These are phyloP conservation scores for Teratosphaeria epicoccoides DNA, from an alignment of 2,329 filamentous ascomycete genomes.

Conservation along the genomic window DNA sequence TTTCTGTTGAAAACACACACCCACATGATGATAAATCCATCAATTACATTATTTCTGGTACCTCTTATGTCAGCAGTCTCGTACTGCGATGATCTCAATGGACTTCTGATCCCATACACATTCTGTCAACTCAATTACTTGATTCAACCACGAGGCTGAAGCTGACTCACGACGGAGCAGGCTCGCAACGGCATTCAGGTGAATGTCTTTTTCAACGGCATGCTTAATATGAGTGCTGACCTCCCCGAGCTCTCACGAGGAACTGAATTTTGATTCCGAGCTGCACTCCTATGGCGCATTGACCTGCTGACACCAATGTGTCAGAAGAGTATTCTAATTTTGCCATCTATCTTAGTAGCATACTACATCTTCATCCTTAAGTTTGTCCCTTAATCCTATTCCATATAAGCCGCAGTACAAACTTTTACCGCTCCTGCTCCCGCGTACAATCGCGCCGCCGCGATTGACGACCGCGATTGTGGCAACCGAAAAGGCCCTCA, in stretches of 20 bases:
- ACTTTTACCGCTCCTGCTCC: too few species aligned
- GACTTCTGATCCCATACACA: slow-evolving; percentile 58
- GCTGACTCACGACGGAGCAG: neutral
- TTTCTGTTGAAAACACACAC: slow-evolving; percentile 10
- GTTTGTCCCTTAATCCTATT: too few species aligned
- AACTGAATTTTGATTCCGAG: neutral
- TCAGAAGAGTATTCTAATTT: neutral
- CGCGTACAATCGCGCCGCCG: too few species aligned
- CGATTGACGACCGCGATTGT: too few species aligned
- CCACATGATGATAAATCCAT: slow-evolving; percentile 59
- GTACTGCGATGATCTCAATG: slow-evolving; percentile 65
- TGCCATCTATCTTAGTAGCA: neutral
- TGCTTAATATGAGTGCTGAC: neutral
- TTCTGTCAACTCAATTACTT: neutral
- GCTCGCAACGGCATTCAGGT: too few species aligned
- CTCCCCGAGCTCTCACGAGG: neutral
- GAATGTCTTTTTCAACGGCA: too few species aligned
- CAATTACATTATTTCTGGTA: slow-evolving; percentile 72
- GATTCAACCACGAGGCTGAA: neutral
- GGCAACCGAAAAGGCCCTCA: too few species aligned
- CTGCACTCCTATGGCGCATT: too few species aligned
- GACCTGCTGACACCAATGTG: too few species aligned
- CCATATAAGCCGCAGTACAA: too few species aligned
- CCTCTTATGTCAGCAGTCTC: slow-evolving; percentile 80
- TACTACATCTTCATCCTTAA: too few species aligned